Percentiles rank a stretch among this genome's conserved stretches.
Evolutionary conservation across 2,329 filamentous ascomycete genomes (phyloP).

Genomic region (Furcasterigmium furcatum): DNA sequence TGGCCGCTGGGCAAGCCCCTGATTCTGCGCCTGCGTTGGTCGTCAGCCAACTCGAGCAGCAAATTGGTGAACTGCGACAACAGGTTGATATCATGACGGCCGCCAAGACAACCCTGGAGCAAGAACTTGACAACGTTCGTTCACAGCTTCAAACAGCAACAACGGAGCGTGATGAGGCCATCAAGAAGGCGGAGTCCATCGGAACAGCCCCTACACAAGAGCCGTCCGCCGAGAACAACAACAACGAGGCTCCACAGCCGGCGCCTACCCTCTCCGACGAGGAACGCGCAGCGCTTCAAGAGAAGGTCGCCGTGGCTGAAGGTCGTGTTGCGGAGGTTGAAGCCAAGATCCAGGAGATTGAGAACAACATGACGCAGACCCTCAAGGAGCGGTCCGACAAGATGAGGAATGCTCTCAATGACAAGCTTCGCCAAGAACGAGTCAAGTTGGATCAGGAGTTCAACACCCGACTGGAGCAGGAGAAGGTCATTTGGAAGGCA

Average conservation of each 20-base stretch:
- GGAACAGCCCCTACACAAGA: constrained; percentile 12
- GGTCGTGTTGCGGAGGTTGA: constrained; percentile 63
- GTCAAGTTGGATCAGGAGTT: constrained; percentile 47
- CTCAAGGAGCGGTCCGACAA: constrained; percentile 65
- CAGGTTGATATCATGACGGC: constrained; percentile 64
- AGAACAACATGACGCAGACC: constrained; percentile 56
- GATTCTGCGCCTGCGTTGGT: constrained; percentile 43
- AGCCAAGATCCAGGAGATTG: constrained; percentile 59
- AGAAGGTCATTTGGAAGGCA: constrained; percentile 59
- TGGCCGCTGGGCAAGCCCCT: constrained; percentile 23
- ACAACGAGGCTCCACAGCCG: constrained; percentile 1
- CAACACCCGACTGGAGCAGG: constrained; percentile 59
- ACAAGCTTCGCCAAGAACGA: constrained; percentile 67
- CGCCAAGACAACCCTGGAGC: constrained; percentile 67
- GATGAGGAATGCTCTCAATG: constrained; percentile 66
- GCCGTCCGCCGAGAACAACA: constrained; percentile 10
- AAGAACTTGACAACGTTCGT: constrained; percentile 53
- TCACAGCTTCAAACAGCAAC: constrained; percentile 60
- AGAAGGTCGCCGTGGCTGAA: constrained; percentile 58
- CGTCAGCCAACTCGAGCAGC: constrained; percentile 42
- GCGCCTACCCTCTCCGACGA: constrained; percentile 43
- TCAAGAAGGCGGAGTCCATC: constrained; percentile 27
- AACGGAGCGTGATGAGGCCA: constrained; percentile 61
- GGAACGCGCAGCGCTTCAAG: constrained; percentile 59
- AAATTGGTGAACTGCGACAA: constrained; percentile 46